Evolutionary conservation across 306 rosid genomes (phyloP).

Genomic region (Acmispon strigosus): DNA sequence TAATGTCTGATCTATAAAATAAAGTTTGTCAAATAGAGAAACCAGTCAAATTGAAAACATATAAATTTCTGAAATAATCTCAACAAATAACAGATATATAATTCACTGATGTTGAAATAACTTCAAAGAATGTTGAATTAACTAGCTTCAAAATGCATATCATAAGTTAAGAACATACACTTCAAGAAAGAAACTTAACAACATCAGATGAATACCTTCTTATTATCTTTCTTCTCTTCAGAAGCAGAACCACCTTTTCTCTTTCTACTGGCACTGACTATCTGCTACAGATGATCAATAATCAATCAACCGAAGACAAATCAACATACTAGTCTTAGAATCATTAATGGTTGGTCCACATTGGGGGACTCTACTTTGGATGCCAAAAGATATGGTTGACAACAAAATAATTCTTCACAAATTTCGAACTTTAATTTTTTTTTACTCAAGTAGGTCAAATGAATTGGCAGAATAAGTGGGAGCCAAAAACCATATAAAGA

Average conservation of each 20-base stretch:
- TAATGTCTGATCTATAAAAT: conserved; percentile 24
- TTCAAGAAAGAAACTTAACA: neutral
- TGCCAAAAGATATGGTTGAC: neutral
- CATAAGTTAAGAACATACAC: neutral
- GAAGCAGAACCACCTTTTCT: conserved; percentile 50
- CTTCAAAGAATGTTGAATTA: neutral
- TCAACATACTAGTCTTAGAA: neutral
- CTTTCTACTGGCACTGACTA: conserved; percentile 20
- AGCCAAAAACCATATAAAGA: neutral
- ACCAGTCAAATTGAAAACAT: neutral
- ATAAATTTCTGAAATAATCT: neutral
- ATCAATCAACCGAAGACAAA: conserved; percentile 8
- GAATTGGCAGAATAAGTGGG: neutral
- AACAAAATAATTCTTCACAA: neutral
- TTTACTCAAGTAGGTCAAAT: neutral
- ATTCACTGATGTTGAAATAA: neutral
- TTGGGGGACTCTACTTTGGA: neutral
- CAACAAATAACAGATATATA: conserved; percentile 1
- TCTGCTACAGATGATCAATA: conserved; percentile 35
- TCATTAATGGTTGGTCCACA: neutral
- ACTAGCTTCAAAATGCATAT: neutral
- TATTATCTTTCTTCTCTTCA: conserved; percentile 49
- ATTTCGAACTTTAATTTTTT: neutral
- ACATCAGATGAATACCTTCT: conserved; percentile 41
- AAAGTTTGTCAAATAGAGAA: neutral